Evolutionary conservation across 1,284 basidiomycete species (phyloP).

Genomic region (Hemileia vastatrix): DNA sequence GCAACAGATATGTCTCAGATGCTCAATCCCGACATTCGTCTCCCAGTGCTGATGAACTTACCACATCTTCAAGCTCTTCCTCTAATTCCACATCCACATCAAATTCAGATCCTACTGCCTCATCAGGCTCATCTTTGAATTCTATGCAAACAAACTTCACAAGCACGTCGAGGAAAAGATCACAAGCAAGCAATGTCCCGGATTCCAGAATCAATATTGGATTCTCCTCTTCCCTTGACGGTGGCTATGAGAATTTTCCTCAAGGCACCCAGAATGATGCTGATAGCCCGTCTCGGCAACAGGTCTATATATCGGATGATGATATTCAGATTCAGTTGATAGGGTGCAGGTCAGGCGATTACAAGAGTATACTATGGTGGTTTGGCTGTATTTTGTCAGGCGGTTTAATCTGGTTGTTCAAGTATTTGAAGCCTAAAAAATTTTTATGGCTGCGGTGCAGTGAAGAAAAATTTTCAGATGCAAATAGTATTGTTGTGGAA

Average conservation of each 20-base stretch:
- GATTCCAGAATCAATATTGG: slow-evolving; percentile 16
- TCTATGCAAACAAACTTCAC: slow-evolving; percentile 18
- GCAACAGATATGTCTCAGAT: slow-evolving; percentile 3
- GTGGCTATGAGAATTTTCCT: slow-evolving; percentile 6
- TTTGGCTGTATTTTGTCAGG: slow-evolving; percentile 59
- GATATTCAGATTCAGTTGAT: slow-evolving; percentile 79
- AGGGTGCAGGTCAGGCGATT: slow-evolving; percentile 65
- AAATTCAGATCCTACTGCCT: slow-evolving; percentile 22
- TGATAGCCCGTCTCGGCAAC: slow-evolving; percentile 53
- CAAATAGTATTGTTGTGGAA: slow-evolving; percentile 68
- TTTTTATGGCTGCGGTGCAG: slow-evolving; percentile 81
- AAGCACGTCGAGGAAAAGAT: slow-evolving; percentile 27
- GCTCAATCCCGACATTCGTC: slow-evolving; percentile 17
- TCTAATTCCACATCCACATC: slow-evolving; percentile 19
- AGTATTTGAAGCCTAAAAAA: slow-evolving; percentile 82
- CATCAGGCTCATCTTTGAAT: slow-evolving; percentile 22
- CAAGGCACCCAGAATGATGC: slow-evolving; percentile 2
- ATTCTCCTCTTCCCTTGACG: slow-evolving; percentile 12
- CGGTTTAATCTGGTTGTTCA: slow-evolving; percentile 70
- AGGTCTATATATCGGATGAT: slow-evolving; percentile 79
- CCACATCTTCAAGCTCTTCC: slow-evolving; percentile 8
- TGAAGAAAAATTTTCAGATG: slow-evolving; percentile 73
- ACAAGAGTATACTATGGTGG: slow-evolving; percentile 64
- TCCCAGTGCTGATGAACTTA: slow-evolving; percentile 13
- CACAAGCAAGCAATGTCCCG: slow-evolving; percentile 10